A percentile compares a stretch with the other conserved stretches of the same genome.
These are phyloP conservation scores for Penicillium sp. DNA, from an alignment of 2,329 filamentous ascomycete genomes.

Conservation along the genomic window DNA sequence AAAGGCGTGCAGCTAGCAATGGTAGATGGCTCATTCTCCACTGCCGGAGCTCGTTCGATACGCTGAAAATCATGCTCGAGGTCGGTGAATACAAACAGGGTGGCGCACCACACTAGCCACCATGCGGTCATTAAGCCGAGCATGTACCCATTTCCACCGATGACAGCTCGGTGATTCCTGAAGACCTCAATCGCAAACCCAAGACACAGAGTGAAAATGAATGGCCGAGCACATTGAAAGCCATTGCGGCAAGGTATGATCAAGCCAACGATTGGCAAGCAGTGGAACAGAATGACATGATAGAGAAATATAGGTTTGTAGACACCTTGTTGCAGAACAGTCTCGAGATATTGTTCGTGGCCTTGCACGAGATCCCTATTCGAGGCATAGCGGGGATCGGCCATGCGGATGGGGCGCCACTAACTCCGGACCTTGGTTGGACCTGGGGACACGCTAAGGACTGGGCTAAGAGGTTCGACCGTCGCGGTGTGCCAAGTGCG, in stretches of 20 bases:
- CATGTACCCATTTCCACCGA: conserved; percentile 53
- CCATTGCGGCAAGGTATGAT: conserved; percentile 48
- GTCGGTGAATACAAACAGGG: conserved; percentile 56
- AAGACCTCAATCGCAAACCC: conserved; percentile 47
- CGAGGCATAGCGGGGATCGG: conserved; percentile 24
- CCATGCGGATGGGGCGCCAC: conserved; percentile 24
- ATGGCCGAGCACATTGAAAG: conserved; percentile 41
- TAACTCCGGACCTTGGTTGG: conserved; percentile 10
- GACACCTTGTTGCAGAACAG: conserved; percentile 27
- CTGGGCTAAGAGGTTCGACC: too few species aligned
- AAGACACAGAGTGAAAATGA: conserved; percentile 47
- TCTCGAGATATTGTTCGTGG: conserved; percentile 25
- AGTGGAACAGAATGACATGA: conserved; percentile 30
- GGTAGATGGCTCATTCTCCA: conserved; percentile 1
- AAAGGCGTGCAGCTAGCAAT: neutral
- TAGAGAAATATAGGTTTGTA: conserved; percentile 39
- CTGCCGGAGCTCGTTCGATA: conserved; percentile 45
- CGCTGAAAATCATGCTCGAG: conserved; percentile 55
- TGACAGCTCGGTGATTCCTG: conserved; percentile 46
- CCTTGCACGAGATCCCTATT: conserved; percentile 26
- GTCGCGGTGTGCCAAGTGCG: too few species aligned
- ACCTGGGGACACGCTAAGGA: conserved; percentile 1
- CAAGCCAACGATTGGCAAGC: conserved; percentile 49
- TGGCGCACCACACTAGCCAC: conserved; percentile 53
- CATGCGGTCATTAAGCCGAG: conserved; percentile 55